Evolutionary conservation across 768 basidiomycete species (phyloP).

Genomic region (Phanerochaete carnosa): DNA sequence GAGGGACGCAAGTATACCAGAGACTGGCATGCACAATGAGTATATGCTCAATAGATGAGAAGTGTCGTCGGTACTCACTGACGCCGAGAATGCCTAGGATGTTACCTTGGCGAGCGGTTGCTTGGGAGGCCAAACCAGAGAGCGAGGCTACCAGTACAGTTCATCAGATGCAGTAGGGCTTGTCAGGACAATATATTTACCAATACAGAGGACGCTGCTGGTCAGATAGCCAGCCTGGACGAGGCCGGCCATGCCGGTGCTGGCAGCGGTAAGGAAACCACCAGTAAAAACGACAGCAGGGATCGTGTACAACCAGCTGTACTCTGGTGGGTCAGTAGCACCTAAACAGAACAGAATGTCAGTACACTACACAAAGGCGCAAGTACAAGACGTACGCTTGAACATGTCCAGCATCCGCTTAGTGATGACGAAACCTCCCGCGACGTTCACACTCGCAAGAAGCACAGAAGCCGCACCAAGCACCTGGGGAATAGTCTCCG

Average conservation of each 20-base stretch:
- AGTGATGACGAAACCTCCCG: conserved; percentile 86
- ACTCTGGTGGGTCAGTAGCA: conserved; percentile 83
- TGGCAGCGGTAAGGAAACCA: conserved; percentile 78
- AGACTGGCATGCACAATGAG: conserved; percentile 28
- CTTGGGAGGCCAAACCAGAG: conserved; percentile 75
- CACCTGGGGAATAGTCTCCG: conserved; percentile 75
- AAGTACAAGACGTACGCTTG: conserved; percentile 50
- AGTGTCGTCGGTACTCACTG: conserved; percentile 1
- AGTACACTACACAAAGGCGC: conserved; percentile 20
- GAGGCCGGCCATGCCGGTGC: conserved; percentile 80
- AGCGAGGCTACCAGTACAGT: conserved; percentile 53
- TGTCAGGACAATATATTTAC: conserved; percentile 35
- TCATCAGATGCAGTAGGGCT: neutral
- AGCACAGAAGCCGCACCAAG: conserved; percentile 84
- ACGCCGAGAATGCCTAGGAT: conserved; percentile 86
- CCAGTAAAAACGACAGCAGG: conserved; percentile 82
- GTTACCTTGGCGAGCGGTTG: conserved; percentile 86
- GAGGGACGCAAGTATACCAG: conserved; percentile 78
- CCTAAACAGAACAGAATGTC: conserved; percentile 29
- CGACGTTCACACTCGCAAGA: conserved; percentile 83
- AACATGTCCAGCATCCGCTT: conserved; percentile 95
- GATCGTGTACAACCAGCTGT: conserved; percentile 76
- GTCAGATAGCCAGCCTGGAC: conserved; percentile 87
- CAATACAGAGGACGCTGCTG: conserved; percentile 84
- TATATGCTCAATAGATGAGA: neutral